Conservation (phyloP, 192 early-diverging fungal species). For the Spizellomyces punctatus region DNA sequence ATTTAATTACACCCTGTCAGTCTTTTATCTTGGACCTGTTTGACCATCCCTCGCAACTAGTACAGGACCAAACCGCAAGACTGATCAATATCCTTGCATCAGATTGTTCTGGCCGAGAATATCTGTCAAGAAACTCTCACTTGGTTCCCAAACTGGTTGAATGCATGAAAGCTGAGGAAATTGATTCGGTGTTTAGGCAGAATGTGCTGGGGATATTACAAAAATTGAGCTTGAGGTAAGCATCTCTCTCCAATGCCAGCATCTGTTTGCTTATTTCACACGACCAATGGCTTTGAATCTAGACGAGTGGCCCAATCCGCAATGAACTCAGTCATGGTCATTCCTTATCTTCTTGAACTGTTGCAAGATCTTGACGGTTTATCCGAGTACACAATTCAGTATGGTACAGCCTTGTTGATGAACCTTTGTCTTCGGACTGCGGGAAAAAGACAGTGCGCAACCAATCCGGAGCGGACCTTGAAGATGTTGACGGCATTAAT, state of each 20-base stretch:
- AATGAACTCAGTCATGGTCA: slow-evolving; percentile 44
- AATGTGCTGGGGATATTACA: slow-evolving; percentile 51
- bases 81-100: slow-evolving; percentile 48
- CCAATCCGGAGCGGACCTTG: slow-evolving; percentile 30
- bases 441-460: slow-evolving; percentile 42
- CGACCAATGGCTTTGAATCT: slow-evolving; percentile 12
- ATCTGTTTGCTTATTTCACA: neutral
- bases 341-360: slow-evolving; percentile 37
- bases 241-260: neutral
- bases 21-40: slow-evolving; percentile 2
- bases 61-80: slow-evolving; percentile 33
- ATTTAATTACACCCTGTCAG: neutral
- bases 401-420: slow-evolving; percentile 53
- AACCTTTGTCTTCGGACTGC: slow-evolving; percentile 52
- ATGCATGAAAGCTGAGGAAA: slow-evolving; percentile 26
- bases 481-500: slow-evolving; percentile 40
- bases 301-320: slow-evolving; percentile 41
- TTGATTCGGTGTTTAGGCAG: slow-evolving; percentile 35
- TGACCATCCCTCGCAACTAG: neutral
- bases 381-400: slow-evolving; percentile 48
- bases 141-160: slow-evolving; percentile 36
- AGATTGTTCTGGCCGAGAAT: slow-evolving; percentile 45
- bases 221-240: slow-evolving; percentile 50
- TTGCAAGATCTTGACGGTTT: slow-evolving; percentile 39
- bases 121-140: slow-evolving; percentile 27